Percentiles rank a stretch among this genome's conserved stretches.
These are phyloP conservation scores for Protea cynaroides DNA, from an alignment of 164 flowering plant genomes.

Conservation along the genomic window DNA sequence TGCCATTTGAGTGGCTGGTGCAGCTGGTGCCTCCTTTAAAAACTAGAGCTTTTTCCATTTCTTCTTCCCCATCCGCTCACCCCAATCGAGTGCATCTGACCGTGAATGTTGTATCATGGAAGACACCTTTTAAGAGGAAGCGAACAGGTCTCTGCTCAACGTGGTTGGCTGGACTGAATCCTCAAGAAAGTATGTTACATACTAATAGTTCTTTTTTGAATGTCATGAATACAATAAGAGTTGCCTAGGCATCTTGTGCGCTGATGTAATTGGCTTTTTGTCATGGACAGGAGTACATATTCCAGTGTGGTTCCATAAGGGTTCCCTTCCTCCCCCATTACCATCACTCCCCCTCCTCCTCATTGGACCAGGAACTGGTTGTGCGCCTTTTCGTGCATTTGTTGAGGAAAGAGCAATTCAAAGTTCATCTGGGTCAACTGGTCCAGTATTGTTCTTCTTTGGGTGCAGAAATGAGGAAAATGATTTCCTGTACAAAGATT, in stretches of 20 bases:
- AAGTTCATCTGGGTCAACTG: constrained; percentile 34
- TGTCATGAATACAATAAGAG: not conserved
- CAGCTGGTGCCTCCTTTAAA: constrained; percentile 87
- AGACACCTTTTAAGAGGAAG: constrained; percentile 79
- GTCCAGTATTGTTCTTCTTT: constrained; percentile 79
- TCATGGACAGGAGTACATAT: constrained; percentile 42
- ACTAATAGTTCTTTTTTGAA: not conserved
- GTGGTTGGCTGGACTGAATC: constrained; percentile 85
- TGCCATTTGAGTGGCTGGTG: constrained; percentile 97
- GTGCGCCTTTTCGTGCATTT: constrained; percentile 93
- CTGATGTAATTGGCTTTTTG: constrained; percentile 3
- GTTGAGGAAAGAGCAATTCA: constrained; percentile 77
- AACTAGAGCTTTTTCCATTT: constrained; percentile 84
- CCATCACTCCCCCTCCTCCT: constrained; percentile 83
- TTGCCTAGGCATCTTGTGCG: not conserved
- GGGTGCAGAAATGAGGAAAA: constrained; percentile 73
- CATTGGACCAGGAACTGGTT: constrained; percentile 95
- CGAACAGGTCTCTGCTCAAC: constrained; percentile 71
- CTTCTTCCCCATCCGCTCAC: constrained; percentile 80
- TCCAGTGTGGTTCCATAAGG: constrained; percentile 84
- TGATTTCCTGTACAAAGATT: constrained; percentile 74
- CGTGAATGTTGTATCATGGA: constrained; percentile 77
- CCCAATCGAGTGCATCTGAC: constrained; percentile 86
- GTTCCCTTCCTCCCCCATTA: constrained; percentile 74
- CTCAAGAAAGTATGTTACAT: constrained; percentile 42